Base-by-base conservation (phyloP, 495 filamentous ascomycete species). In the Daldinia bambusicola region DNA sequence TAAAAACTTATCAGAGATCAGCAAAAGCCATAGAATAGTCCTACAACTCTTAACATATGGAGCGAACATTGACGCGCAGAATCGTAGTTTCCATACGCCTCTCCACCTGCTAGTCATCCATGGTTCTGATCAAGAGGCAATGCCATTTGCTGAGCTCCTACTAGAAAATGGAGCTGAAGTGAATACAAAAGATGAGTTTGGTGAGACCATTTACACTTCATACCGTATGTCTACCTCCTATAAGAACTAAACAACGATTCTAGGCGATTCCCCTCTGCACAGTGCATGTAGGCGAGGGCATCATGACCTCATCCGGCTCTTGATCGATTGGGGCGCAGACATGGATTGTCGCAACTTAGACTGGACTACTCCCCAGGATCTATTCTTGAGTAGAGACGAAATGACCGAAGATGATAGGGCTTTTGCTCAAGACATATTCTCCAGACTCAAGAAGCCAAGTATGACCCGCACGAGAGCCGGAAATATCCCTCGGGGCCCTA, bases 331-430 rank as follows among this genome's bases (percentile, higher is more conserved):
- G 43, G 43, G 43, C 10, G 43, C 43, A 22, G 43, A 48, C 22
- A 48, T 48, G 43, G 43, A 48, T 48, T 48, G 43, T 22, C 43
- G 43, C 9, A 48, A 48, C 43, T 22, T 48, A 4, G 43, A 48
- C 16, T 48, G 43, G 43, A 48, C 43, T 3, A 48, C 43, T 5
- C 43, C 43, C 2, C 43, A 48, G 20, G 43, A 48, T 48, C 43
- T 48, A 5, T 48, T 48, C 18, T 48, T 48, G 16, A 22, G 43
- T 48, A 22, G 43, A 5, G 43, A 22, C 10, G 18, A 48, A 0
- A 20, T 48, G 20, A 12, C 43, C 18, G 9, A 48, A 48, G 18
- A 22, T 10, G 43, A 48, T 48, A 48, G 1, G 9, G 20, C 8
- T 1, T 48, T 48, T 48, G 43, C 43, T 48, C 18, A 4, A 8